Evolutionary conservation across 2,329 filamentous ascomycete species (phyloP).

Genomic region (Sodiomyces alkalinus): DNA sequence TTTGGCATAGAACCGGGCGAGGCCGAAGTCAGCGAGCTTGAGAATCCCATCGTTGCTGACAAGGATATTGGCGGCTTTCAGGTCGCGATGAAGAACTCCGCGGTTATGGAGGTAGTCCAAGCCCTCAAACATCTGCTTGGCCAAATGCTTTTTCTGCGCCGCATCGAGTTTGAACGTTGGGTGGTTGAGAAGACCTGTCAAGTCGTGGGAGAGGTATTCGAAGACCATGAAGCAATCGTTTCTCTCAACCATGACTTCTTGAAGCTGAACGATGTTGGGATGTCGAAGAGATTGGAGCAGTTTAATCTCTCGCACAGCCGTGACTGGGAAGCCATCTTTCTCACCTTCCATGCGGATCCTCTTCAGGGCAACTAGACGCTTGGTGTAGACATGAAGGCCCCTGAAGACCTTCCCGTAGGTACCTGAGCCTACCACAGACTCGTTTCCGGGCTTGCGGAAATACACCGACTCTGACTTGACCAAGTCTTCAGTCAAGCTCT

Average conservation of each 20-base stretch:
- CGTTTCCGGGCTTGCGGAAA: slow-evolving; percentile 90
- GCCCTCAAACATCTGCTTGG: slow-evolving; percentile 83
- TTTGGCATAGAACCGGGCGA: slow-evolving; percentile 93
- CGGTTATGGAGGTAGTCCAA: slow-evolving; percentile 85
- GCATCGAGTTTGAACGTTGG: slow-evolving; percentile 75
- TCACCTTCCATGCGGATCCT: slow-evolving; percentile 90
- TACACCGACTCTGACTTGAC: slow-evolving; percentile 77
- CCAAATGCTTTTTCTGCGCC: slow-evolving; percentile 83
- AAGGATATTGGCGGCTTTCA: slow-evolving; percentile 95
- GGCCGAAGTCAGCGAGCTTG: slow-evolving; percentile 90
- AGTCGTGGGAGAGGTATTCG: slow-evolving; percentile 89
- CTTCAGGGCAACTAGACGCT: slow-evolving; percentile 70
- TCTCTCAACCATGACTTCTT: slow-evolving; percentile 94
- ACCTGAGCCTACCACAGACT: slow-evolving; percentile 87
- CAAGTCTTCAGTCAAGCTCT: slow-evolving; percentile 56
- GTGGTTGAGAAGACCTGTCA: slow-evolving; percentile 90
- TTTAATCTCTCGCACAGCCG: slow-evolving; percentile 82
- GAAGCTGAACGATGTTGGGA: slow-evolving; percentile 64
- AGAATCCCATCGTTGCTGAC: slow-evolving; percentile 79
- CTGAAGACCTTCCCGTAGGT: slow-evolving; percentile 96
- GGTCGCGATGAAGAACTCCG: slow-evolving; percentile 92
- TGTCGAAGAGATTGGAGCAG: slow-evolving; percentile 77
- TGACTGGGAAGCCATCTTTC: slow-evolving; percentile 80
- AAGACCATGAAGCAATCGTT: slow-evolving; percentile 99
- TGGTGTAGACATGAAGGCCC: slow-evolving; percentile 82